phyloP scores from a whole-genome alignment of 2,329 filamentous ascomycete genomes.

The Exophiala sp. region DNA sequence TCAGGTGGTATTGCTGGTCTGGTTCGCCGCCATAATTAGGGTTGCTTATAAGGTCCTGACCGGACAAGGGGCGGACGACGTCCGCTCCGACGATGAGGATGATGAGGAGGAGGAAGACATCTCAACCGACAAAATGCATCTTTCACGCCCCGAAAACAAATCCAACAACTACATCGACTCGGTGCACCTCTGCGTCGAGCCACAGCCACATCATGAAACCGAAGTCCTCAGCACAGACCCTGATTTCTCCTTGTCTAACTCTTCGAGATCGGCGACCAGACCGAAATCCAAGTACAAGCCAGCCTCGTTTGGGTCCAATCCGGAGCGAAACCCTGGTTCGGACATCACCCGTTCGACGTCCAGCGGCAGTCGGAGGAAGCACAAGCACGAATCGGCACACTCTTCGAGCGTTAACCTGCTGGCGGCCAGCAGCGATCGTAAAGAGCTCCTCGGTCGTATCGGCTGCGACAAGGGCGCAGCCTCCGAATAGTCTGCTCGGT shows the following conservation, averaged over 20 bases:
- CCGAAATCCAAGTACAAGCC: slow-evolving; percentile 13
- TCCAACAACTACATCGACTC: slow-evolving; percentile 11
- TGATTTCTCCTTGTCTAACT: slow-evolving; percentile 17
- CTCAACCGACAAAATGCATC: not conserved
- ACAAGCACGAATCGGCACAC: slow-evolving; percentile 24
- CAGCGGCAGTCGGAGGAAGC: slow-evolving; percentile 12
- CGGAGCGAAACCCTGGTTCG: slow-evolving; percentile 5
- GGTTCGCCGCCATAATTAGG: slow-evolving; percentile 83
- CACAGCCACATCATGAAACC: slow-evolving; percentile 21
- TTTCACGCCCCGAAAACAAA: not conserved
- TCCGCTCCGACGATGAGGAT: slow-evolving; percentile 77
- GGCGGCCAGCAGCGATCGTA: slow-evolving; percentile 27
- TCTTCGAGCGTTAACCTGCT: slow-evolving; percentile 27
- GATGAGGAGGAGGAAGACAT: slow-evolving; percentile 48
- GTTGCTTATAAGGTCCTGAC: slow-evolving; percentile 74
- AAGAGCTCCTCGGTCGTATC: slow-evolving; percentile 33
- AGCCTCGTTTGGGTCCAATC: slow-evolving; percentile 7
- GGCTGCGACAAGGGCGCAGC: slow-evolving; percentile 32
- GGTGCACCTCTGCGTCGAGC: slow-evolving; percentile 16
- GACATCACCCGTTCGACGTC: not conserved
- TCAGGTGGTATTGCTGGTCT: slow-evolving; percentile 72
- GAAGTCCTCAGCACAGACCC: slow-evolving; percentile 24
- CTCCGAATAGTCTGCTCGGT: slow-evolving; percentile 11
- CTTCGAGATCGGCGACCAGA: slow-evolving; percentile 6
- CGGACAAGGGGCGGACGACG: slow-evolving; percentile 74